Conservation (phyloP, 2,329 filamentous ascomycete species). For the Lojkania enalia region DNA sequence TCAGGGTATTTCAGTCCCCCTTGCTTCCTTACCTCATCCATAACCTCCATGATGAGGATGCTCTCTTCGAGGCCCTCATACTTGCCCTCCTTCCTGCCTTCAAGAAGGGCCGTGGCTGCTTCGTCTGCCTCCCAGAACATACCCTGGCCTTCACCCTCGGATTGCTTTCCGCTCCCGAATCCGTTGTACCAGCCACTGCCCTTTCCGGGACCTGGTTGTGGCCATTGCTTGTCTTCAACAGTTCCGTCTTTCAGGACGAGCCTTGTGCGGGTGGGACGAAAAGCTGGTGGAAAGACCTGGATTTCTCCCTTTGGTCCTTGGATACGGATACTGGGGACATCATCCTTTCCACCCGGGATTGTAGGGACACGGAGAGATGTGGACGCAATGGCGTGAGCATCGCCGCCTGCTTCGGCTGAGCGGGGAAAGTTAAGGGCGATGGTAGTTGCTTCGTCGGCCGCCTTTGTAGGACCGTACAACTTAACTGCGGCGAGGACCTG, state of each 20-base stretch:
- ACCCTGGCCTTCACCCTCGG: conserved; percentile 69
- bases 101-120: conserved; percentile 72
- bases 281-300: conserved; percentile 74
- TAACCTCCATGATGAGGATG: conserved; percentile 80
- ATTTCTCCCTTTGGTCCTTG: conserved; percentile 82
- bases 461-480: conserved; percentile 71
- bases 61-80: conserved; percentile 70
- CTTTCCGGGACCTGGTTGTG: conserved; percentile 52
- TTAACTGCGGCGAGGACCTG: conserved; percentile 68
- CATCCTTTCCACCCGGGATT: conserved; percentile 60
- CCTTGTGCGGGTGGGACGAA: conserved; percentile 66
- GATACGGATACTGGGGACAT: conserved; percentile 72
- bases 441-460: conserved; percentile 76
- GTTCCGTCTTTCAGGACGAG: conserved; percentile 60
- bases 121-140: conserved; percentile 92
- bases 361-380: conserved; percentile 47
- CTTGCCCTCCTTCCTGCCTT: conserved; percentile 75
- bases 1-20: conserved; percentile 65
- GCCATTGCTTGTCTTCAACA: conserved; percentile 52
- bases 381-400: conserved; percentile 72
- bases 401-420: conserved; percentile 52
- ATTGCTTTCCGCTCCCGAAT: conserved; percentile 47
- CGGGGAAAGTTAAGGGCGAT: conserved; percentile 76
- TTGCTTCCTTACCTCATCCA: conserved; percentile 70
- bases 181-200: conserved; percentile 54